Evolutionary conservation across 1,284 basidiomycete species (phyloP).

Genomic region (Sporisorium exsertum): DNA sequence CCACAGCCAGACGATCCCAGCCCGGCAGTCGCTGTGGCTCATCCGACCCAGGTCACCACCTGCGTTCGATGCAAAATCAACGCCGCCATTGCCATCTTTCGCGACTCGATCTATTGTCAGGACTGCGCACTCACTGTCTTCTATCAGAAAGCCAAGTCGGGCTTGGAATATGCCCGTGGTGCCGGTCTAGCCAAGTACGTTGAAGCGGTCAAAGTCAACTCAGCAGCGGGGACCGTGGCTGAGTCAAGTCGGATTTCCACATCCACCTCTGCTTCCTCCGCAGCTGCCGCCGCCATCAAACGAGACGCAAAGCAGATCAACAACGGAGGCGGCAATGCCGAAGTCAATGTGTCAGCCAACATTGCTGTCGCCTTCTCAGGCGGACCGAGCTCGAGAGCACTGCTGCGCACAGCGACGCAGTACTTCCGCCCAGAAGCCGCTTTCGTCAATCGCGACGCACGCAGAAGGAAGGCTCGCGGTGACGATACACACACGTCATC

Average conservation of each 20-base stretch:
- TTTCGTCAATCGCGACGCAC: conserved; percentile 12
- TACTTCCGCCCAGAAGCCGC: conserved; percentile 37
- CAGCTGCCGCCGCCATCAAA: conserved; percentile 8
- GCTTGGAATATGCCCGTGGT: conserved; percentile 56
- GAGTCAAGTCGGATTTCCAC: neutral
- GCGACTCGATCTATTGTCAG: conserved; percentile 59
- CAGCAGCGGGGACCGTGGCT: neutral
- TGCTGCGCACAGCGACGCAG: conserved; percentile 27
- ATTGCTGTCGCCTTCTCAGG: conserved; percentile 42
- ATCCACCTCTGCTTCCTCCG: neutral
- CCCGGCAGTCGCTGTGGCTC: neutral
- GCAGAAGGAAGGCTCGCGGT: conserved; percentile 13
- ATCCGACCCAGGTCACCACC: conserved; percentile 1
- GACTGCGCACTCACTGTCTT: conserved; percentile 54
- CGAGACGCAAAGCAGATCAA: conserved; percentile 14
- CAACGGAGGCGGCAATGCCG: conserved; percentile 34
- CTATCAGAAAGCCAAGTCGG: conserved; percentile 51
- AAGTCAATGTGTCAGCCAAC: conserved; percentile 33
- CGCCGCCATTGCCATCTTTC: conserved; percentile 37
- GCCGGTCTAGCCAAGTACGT: conserved; percentile 54
- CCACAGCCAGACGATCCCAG: conserved; percentile 42
- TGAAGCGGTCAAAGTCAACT: conserved; percentile 17
- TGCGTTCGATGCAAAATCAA: conserved; percentile 57
- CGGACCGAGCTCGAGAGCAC: conserved; percentile 28
- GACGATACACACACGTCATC: neutral